These are phyloP conservation scores for Incumbomyces lentus DNA, from an alignment of 2,329 filamentous ascomycete genomes.

Conservation along the genomic window DNA sequence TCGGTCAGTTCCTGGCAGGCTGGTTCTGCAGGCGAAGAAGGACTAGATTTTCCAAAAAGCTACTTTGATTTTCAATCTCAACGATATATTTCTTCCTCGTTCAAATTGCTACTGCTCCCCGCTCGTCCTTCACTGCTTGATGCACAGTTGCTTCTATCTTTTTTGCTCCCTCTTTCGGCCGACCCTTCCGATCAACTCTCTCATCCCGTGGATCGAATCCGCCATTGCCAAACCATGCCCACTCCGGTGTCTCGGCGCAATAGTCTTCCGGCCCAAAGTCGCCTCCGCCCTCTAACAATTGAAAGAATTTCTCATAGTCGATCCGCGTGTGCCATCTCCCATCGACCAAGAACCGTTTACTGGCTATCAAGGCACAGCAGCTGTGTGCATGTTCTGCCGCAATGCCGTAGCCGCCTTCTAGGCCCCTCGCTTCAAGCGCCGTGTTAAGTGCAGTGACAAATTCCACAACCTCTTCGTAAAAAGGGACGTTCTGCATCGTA, in stretches of 20 bases:
- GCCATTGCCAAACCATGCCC: slow-evolving; percentile 89
- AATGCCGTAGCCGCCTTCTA: slow-evolving; percentile 64
- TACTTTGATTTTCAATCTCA: too few relatives aligned
- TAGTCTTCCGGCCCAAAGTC: slow-evolving; percentile 85
- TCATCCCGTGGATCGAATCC: slow-evolving; percentile 88
- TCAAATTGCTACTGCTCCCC: too few relatives aligned
- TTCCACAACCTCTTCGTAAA: slow-evolving; percentile 78
- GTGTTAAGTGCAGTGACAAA: slow-evolving; percentile 69
- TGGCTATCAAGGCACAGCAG: slow-evolving; percentile 82
- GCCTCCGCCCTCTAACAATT: slow-evolving; percentile 63
- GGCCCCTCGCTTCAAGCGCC: slow-evolving; percentile 57
- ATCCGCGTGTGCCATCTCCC: slow-evolving; percentile 87
- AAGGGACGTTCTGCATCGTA: slow-evolving; percentile 95
- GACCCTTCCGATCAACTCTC: slow-evolving; percentile 74
- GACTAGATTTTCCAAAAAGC: too few relatives aligned
- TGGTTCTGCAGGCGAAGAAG: too few relatives aligned
- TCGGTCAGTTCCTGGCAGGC: too few relatives aligned
- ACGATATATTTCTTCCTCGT: too few relatives aligned
- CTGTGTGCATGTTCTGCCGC: slow-evolving; percentile 91
- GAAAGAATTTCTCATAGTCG: slow-evolving; percentile 81
- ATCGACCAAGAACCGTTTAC: slow-evolving; percentile 63
- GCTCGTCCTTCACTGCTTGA: too few relatives aligned
- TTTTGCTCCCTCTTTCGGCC: slow-evolving; percentile 12
- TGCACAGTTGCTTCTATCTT: neutral
- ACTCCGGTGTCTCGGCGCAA: slow-evolving; percentile 79